Conservation (phyloP, 2,329 filamentous ascomycete species). For the Zarea fungicola region DNA sequence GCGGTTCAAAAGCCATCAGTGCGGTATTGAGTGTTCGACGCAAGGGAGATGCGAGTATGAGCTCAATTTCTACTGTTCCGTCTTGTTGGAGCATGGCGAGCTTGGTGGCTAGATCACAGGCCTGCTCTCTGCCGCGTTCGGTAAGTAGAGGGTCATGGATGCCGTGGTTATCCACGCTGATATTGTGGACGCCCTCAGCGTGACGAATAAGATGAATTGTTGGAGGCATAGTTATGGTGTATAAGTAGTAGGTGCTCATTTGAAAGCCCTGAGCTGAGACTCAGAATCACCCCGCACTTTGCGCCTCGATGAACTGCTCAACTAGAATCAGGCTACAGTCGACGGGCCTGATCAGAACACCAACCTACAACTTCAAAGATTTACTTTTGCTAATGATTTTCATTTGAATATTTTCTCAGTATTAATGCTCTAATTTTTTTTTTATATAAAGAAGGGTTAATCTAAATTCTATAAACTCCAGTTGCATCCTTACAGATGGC, state of each 20-base stretch:
- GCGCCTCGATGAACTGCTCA: no score
- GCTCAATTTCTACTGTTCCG: constrained; percentile 45
- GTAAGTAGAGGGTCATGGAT: constrained; percentile 55
- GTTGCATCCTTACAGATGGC: neutral
- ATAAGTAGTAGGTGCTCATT: no score
- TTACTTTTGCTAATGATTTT: neutral
- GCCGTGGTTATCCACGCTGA: constrained; percentile 61
- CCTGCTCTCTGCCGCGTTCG: constrained; percentile 63
- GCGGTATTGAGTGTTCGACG: constrained; percentile 71
- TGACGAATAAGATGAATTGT: constrained; percentile 59
- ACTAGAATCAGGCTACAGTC: no score
- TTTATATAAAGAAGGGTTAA: neutral
- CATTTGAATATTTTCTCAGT: neutral
- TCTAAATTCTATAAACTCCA: neutral
- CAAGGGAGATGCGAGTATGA: constrained; percentile 68
- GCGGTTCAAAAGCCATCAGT: constrained; percentile 57
- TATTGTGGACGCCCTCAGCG: constrained; percentile 70
- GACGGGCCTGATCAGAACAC: no score
- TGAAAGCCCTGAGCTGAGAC: no score
- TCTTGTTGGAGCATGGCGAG: constrained; percentile 63
- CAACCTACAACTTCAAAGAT: no score
- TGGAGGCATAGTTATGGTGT: constrained; percentile 31
- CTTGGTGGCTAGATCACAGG: constrained; percentile 48
- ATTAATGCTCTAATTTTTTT: constrained; percentile 1
- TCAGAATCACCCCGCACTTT: neutral